Evolutionary conservation across 169 alveolate species (phyloP).

Genomic region (Condylostoma magnum): DNA sequence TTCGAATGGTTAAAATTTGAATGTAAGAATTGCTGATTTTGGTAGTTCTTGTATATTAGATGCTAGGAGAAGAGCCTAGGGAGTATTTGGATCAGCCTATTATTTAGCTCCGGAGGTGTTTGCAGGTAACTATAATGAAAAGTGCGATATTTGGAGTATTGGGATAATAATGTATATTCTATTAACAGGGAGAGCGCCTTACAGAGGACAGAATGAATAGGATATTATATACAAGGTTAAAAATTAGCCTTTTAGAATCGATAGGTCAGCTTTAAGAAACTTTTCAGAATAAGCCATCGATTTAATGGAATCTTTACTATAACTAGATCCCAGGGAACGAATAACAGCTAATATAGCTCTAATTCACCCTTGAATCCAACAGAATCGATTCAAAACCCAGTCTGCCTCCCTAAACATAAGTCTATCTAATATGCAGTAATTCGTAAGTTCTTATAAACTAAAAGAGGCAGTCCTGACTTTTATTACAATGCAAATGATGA

Average conservation of each 20-base stretch:
- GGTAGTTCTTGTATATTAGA: conserved; percentile 64
- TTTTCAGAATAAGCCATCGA: background rate
- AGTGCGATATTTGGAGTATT: conserved; percentile 50
- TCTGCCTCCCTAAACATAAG: too few relatives aligned
- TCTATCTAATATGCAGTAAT: too few relatives aligned
- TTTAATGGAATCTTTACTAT: background rate
- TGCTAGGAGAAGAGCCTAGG: conserved; percentile 10
- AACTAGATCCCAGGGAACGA: background rate
- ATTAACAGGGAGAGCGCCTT: conserved; percentile 45
- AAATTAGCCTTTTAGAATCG: background rate
- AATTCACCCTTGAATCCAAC: conserved; percentile 22
- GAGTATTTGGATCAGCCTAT: conserved; percentile 57
- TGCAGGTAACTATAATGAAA: conserved; percentile 34
- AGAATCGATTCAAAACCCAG: too few relatives aligned
- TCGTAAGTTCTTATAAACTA: too few relatives aligned
- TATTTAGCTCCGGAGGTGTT: conserved; percentile 77
- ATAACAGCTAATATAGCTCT: background rate
- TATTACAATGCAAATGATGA: conserved; percentile 31
- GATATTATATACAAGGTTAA: conserved; percentile 14
- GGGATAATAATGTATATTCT: conserved; percentile 45
- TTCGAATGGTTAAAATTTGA: conserved; percentile 82
- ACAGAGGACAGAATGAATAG: conserved; percentile 24
- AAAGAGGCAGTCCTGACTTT: conserved; percentile 36
- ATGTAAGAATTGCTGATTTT: conserved; percentile 94
- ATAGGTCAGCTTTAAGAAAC: background rate